Evolutionary conservation across 1,284 basidiomycete species (phyloP), one percentile per base, ranked within the genome.

Genomic region (Sanguinoderma infundibulare): DNA sequence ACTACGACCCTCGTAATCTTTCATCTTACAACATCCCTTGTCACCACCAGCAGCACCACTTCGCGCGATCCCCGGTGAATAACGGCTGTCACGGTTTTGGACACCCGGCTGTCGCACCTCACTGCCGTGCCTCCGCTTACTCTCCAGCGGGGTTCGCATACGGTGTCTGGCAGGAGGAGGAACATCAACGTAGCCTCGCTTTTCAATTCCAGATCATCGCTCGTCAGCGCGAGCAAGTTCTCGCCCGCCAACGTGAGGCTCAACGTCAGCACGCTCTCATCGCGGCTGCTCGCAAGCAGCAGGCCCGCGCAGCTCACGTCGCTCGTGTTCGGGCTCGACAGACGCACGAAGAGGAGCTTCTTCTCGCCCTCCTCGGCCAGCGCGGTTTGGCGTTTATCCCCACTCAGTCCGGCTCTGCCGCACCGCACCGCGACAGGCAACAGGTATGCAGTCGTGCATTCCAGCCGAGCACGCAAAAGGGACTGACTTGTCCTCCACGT

Each of bases 231-330:
- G 51, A 46, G n/a, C 5, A 46, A 5, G 49, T 64, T 15, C 49
- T 65, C 14, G 59, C 60, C 14, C 64, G 55, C n/a, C 62, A 69
- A 26, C 66, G 64, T 28, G 64, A 67, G 50, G 53, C 44, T 2
- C 55, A 62, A 46, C 66, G 59, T 26, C 57, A 54, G 15, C 56
- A 35, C 28, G 62, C 62, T 30, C 38, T 60, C n/a, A 60, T 65
- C 20, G 60, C 60, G 6, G 49, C 52, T 39, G 53, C 55, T 24
- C 64, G 53, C 32, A n/a, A 60, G 36, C 56, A 63, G 22, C 58
- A 61, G 35, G 60, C 53, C 22, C 46, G 57, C 38, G 26, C 30
- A 2, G 28, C 50, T 35, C 53, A 35, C 42, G 44, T 34, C 3
- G 58, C 55, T 26, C 54, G 51, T 6, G 8, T 44, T 15, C 32